These are phyloP conservation scores for Chalciporus piperatus DNA, from an alignment of 768 basidiomycete genomes.

Conservation along the genomic window DNA sequence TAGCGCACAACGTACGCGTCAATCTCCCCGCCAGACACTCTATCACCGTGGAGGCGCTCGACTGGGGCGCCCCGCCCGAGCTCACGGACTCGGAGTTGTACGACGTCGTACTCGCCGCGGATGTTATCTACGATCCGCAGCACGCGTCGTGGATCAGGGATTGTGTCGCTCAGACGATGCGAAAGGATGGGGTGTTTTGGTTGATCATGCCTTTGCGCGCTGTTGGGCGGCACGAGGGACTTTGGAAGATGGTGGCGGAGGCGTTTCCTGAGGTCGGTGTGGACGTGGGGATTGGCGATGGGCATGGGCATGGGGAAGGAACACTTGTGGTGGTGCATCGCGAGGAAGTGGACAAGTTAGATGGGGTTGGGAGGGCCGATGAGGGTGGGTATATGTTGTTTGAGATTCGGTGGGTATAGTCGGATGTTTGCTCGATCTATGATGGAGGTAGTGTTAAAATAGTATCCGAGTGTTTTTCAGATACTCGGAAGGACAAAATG, in stretches of 20 bases:
- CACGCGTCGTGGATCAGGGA: slow-evolving; percentile 68
- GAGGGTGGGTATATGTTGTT: slow-evolving; percentile 69
- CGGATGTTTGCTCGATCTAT: neutral
- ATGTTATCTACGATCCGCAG: slow-evolving; percentile 70
- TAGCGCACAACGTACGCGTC: slow-evolving; percentile 52
- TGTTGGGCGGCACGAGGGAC: slow-evolving; percentile 59
- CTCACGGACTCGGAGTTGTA: slow-evolving; percentile 38
- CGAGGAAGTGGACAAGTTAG: slow-evolving; percentile 47
- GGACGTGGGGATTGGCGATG: neutral
- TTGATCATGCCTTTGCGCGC: slow-evolving; percentile 69
- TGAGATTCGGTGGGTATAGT: slow-evolving; percentile 64
- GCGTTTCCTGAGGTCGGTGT: slow-evolving; percentile 39
- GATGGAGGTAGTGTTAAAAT: too few species aligned
- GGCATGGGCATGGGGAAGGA: neutral
- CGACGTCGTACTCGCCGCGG: slow-evolving; percentile 74
- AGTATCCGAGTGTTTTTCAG: too few species aligned
- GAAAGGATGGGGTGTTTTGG: slow-evolving; percentile 56
- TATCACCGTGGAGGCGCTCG: slow-evolving; percentile 51
- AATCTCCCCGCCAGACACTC: slow-evolving; percentile 41
- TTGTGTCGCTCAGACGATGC: slow-evolving; percentile 55
- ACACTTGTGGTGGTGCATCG: slow-evolving; percentile 45
- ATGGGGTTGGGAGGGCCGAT: slow-evolving; percentile 63
- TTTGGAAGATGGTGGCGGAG: slow-evolving; percentile 53
- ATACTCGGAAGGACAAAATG: too few species aligned
- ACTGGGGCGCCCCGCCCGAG: slow-evolving; percentile 59